Evolutionary conservation across 2,329 filamentous ascomycete species (phyloP), one percentile per base, ranked within the genome.

Genomic region (Emydomyces testavorans): DNA sequence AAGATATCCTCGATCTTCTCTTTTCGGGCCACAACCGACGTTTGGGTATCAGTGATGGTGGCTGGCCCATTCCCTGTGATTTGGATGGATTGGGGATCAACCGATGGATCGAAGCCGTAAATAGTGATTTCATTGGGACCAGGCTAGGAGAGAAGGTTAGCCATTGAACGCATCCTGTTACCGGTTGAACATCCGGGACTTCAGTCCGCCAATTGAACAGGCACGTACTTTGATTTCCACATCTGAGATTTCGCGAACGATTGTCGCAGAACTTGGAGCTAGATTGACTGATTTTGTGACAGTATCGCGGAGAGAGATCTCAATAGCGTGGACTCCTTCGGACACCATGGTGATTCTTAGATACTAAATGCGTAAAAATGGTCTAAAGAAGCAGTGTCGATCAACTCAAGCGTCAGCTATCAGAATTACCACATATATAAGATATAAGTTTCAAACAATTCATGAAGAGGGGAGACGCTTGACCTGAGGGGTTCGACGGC

Each of bases 231-330:
- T 66, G 16, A 79, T 67, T 1, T 58, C 55, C 13, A 82, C 65
- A 53, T 75, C 64, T 49, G 72, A 73, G 57, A 83, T 72, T 46
- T 81, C 76, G 21, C 79, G 72, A 10, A 75, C 70, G 24, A 83
- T 62, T 40, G 80, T 78, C 1, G 80, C 80, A 52, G 74, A 68
- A 1, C 69, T 68, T 0, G 80, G 79, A 50, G 80, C 82, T 34
- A 85, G 70, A 0, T 75, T 79, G 13, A 85, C 79, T 0, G 74
- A 74, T 42, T 75, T 75, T 28, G 80, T 82, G 6, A 66, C 57
- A 24, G 83, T 65, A 41, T 79, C 71, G 36, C 73, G 71, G 52
- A 83, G 61, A 26, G 71, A 70, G 59, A 78, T 49, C 39, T 58
- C 57, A 3, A 49, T 45, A 1, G 50, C 52, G n/a, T 60, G 34